Conservation (phyloP, 1,139 yeast genomes). For the Protomyces gravidus region DNA sequence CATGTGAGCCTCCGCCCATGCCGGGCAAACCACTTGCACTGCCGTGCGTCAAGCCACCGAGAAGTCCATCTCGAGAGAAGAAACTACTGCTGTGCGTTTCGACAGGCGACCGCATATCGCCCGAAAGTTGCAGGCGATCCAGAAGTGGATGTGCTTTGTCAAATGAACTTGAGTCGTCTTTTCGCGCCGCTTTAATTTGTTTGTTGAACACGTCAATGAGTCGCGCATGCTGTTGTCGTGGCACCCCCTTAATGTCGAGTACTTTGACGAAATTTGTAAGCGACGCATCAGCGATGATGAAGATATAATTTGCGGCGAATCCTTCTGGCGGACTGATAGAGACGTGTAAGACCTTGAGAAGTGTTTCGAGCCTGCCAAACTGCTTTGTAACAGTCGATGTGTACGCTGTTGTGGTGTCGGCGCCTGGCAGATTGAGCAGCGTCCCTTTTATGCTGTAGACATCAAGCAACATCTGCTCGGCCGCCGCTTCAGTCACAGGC, state of each 20-base stretch:
- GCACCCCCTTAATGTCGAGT: constrained; percentile 52
- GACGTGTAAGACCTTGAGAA: constrained; percentile 63
- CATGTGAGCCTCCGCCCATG: neutral
- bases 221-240: constrained; percentile 22
- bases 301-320: constrained; percentile 62
- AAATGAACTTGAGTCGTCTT: neutral
- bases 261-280: constrained; percentile 60
- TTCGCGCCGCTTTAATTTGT: neutral
- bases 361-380: constrained; percentile 54
- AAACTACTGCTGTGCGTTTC: neutral
- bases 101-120: neutral
- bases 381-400: constrained; percentile 50
- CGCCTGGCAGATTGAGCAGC: constrained; percentile 52
- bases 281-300: constrained; percentile 62
- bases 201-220: constrained; percentile 10
- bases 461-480: constrained; percentile 79
- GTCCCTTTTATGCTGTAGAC: constrained; percentile 57
- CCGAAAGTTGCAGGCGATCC: neutral
- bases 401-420: constrained; percentile 38
- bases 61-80: neutral
- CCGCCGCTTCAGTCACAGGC: constrained; percentile 64
- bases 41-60: neutral
- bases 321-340: constrained; percentile 60
- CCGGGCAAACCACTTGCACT: neutral
- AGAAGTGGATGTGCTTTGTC: neutral